These are phyloP conservation scores for Dothistroma pini DNA, from an alignment of 2,329 filamentous ascomycete species.

Conservation along the genomic window DNA sequence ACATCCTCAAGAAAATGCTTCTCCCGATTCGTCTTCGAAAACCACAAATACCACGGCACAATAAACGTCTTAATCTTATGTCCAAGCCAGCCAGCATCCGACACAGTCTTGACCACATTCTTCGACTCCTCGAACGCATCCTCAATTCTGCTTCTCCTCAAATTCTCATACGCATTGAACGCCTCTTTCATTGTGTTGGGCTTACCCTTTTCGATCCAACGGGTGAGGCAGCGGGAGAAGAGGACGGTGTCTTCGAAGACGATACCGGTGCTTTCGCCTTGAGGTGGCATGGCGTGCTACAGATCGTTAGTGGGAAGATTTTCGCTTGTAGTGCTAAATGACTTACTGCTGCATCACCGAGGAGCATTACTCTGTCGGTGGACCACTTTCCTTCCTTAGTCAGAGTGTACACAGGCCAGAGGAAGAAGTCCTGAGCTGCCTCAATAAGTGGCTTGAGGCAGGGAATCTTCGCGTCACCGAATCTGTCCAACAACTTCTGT, in stretches of 20 bases:
- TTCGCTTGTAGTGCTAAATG: too few relatives aligned
- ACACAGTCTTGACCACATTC: constrained; percentile 44
- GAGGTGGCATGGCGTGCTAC: constrained; percentile 49
- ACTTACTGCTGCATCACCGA: constrained; percentile 45
- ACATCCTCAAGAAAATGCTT: constrained; percentile 47
- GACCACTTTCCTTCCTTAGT: constrained; percentile 44
- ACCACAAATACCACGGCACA: constrained; percentile 49
- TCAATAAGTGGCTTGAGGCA: constrained; percentile 40
- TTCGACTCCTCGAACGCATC: constrained; percentile 46
- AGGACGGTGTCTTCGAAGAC: constrained; percentile 53
- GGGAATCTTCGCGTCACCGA: constrained; percentile 38
- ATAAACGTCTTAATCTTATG: constrained; percentile 45
- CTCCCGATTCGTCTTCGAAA: constrained; percentile 40
- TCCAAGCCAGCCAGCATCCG: constrained; percentile 44
- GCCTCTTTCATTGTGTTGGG: constrained; percentile 41
- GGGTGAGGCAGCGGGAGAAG: constrained; percentile 43
- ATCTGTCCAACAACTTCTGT: constrained; percentile 41
- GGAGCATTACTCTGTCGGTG: constrained; percentile 43
- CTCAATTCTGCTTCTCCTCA: constrained; percentile 45
- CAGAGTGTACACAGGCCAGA: constrained; percentile 48
- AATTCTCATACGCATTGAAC: constrained; percentile 47
- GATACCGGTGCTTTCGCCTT: constrained; percentile 50
- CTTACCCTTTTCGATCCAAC: constrained; percentile 41
- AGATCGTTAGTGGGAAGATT: constrained; percentile 2
- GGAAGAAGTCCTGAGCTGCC: constrained; percentile 42